A percentile compares a stretch with the other conserved stretches of the same genome.
Conservation (phyloP, 2,329 filamentous ascomycete genomes). For the Sporothrix pallida region DNA sequence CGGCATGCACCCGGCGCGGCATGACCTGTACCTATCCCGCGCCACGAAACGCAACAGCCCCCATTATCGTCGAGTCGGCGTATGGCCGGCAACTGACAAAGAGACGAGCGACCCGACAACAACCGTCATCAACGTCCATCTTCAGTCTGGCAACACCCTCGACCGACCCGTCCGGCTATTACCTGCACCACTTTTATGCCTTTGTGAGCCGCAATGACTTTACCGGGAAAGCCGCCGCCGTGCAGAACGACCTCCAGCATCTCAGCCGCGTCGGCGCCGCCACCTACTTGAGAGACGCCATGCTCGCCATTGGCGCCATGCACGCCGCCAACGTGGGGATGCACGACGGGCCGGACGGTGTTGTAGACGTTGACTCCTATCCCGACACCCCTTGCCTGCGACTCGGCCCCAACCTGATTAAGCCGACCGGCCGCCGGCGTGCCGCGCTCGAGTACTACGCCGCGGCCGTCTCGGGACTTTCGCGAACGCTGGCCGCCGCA, state of each 20-base stretch:
- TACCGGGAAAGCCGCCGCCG: conserved; percentile 10
- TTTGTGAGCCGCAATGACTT: conserved; percentile 19
- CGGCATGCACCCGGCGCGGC: conserved; percentile 9
- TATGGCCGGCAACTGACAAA: background rate
- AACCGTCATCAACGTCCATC: background rate
- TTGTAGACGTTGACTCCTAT: background rate
- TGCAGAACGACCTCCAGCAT: conserved; percentile 16
- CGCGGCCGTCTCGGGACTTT: background rate
- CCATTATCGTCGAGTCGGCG: conserved; percentile 21
- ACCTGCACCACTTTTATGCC: conserved; percentile 6
- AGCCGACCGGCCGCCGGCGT: background rate
- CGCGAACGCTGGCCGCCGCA: background rate
- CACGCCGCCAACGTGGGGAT: conserved; percentile 4
- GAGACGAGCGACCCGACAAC: background rate
- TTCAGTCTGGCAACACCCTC: background rate
- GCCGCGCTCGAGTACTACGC: conserved; percentile 13
- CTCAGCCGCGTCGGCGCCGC: background rate
- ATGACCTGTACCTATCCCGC: background rate
- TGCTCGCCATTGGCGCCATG: conserved; percentile 2
- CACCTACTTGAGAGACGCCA: conserved; percentile 15
- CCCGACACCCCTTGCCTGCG: background rate
- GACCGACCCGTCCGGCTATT: background rate
- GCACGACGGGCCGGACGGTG: background rate
- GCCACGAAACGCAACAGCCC: background rate
- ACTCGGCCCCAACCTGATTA: background rate